A percentile compares a stretch with the other conserved stretches of the same genome.
Evolutionary conservation across 2,329 filamentous ascomycete genomes (phyloP).

Genomic region (Talaromyces rugulosus): DNA sequence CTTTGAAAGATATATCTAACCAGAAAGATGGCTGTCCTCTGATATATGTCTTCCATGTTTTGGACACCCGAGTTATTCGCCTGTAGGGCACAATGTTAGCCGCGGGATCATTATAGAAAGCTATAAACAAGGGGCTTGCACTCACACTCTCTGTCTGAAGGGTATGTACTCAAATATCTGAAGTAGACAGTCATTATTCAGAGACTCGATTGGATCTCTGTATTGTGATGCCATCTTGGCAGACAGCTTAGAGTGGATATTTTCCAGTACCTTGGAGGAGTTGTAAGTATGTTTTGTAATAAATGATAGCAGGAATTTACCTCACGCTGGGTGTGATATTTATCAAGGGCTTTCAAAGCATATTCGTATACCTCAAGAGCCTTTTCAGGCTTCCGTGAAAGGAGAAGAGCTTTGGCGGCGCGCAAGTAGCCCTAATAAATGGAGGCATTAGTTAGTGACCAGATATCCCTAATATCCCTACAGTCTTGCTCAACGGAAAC

Average conservation of each 20-base stretch:
- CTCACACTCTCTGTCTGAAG: constrained; percentile 11
- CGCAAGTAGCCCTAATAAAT: constrained; percentile 50
- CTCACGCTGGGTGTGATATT: constrained; percentile 32
- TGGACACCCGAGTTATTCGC: constrained; percentile 4
- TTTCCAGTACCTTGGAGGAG: background rate
- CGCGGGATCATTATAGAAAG: background rate
- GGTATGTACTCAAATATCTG: constrained; percentile 10
- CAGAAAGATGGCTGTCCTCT: constrained; percentile 9
- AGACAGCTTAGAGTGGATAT: constrained; percentile 7
- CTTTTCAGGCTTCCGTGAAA: constrained; percentile 48
- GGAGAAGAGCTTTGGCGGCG: constrained; percentile 44
- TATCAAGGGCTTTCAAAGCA: constrained; percentile 51
- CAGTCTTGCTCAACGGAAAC: background rate
- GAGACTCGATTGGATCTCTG: constrained; percentile 2
- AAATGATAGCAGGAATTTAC: constrained; percentile 3
- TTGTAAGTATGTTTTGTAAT: background rate
- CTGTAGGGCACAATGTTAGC: background rate
- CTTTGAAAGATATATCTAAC: constrained; percentile 9
- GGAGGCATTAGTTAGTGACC: background rate
- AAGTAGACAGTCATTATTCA: constrained; percentile 10
- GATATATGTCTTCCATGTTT: constrained; percentile 9
- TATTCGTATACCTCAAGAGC: constrained; percentile 56
- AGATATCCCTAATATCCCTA: background rate
- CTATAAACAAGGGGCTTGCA: background rate
- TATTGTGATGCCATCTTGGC: constrained; percentile 1